Conservation (phyloP, 2,329 filamentous ascomycete genomes). For the Ophiostoma perfectum region DNA sequence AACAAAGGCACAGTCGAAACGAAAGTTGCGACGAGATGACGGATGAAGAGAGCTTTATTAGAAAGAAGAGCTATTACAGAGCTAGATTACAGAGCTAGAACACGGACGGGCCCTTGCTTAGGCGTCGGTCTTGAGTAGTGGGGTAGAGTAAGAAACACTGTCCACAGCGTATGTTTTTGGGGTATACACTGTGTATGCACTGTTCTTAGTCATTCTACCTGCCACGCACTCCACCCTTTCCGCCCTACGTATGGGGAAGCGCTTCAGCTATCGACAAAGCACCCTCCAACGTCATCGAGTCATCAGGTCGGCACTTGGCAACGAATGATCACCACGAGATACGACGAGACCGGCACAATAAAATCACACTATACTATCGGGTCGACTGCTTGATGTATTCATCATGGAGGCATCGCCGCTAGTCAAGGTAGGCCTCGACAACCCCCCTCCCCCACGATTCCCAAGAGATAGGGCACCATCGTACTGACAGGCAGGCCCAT, state of each 20-base stretch:
- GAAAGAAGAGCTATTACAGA: background rate
- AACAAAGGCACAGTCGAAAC: background rate
- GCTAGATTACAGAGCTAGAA: slow-evolving; percentile 2
- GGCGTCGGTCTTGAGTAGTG: background rate
- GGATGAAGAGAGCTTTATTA: background rate
- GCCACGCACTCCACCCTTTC: background rate
- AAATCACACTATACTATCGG: too few species aligned
- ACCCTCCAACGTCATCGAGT: background rate
- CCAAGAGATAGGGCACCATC: too few species aligned
- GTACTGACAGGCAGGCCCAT: slow-evolving; percentile 57
- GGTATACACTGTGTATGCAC: background rate
- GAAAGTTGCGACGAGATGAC: background rate
- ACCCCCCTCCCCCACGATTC: too few species aligned
- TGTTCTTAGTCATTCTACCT: background rate
- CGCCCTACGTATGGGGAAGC: background rate
- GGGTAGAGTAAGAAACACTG: background rate
- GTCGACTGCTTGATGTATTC: background rate
- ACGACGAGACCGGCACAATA: too few species aligned
- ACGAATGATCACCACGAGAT: too few species aligned
- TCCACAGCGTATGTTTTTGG: background rate
- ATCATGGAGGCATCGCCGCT: slow-evolving; percentile 66
- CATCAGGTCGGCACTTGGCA: background rate
- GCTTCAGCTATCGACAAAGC: background rate
- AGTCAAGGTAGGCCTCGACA: slow-evolving; percentile 49
- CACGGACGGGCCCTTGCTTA: background rate